phyloP scores from a whole-genome alignment of 1,139 yeast species.

The Candida glucosophila region DNA sequence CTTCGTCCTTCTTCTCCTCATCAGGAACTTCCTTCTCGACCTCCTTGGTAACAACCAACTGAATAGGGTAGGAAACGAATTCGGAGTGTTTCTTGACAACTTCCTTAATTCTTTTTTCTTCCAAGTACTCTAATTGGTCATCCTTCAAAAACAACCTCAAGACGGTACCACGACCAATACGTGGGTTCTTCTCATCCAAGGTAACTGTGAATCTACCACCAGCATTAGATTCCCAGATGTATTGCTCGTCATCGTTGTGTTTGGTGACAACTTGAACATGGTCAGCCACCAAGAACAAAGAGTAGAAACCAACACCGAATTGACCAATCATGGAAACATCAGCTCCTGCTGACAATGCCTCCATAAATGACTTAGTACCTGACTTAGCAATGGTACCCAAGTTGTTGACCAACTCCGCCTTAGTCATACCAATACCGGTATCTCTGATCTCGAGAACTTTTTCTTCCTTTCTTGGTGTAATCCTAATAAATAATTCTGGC shows the following conservation, averaged over 20 bases:
- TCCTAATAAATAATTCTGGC: slow-evolving; percentile 94
- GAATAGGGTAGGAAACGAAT: slow-evolving; percentile 98
- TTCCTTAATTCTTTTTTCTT: slow-evolving; percentile 99
- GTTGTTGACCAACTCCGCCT: slow-evolving; percentile 97
- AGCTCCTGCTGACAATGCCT: slow-evolving; percentile 98
- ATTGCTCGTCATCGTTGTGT: slow-evolving; percentile 98
- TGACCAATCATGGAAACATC: slow-evolving; percentile 99
- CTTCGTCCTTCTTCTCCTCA: slow-evolving; percentile 54
- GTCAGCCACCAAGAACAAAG: slow-evolving; percentile 98
- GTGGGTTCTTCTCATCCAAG: slow-evolving; percentile 79
- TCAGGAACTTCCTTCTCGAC: slow-evolving; percentile 91
- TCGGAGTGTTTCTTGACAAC: slow-evolving; percentile 99
- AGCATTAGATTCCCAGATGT: slow-evolving; percentile 99
- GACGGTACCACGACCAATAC: slow-evolving; percentile 89
- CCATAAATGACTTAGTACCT: slow-evolving; percentile 99
- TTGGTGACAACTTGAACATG: slow-evolving; percentile 97
- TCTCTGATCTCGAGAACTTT: slow-evolving; percentile 96
- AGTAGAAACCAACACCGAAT: slow-evolving; percentile 99
- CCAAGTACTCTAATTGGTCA: slow-evolving; percentile 97
- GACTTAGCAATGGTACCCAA: slow-evolving; percentile 99
- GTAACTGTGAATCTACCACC: slow-evolving; percentile 99
- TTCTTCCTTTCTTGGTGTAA: slow-evolving; percentile 92
- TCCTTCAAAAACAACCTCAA: slow-evolving; percentile 96
- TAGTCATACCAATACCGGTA: slow-evolving; percentile 99
- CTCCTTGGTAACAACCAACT: slow-evolving; percentile 97